phyloP scores from a whole-genome alignment of 2,329 filamentous ascomycete genomes.

The Xylaria sp. region DNA sequence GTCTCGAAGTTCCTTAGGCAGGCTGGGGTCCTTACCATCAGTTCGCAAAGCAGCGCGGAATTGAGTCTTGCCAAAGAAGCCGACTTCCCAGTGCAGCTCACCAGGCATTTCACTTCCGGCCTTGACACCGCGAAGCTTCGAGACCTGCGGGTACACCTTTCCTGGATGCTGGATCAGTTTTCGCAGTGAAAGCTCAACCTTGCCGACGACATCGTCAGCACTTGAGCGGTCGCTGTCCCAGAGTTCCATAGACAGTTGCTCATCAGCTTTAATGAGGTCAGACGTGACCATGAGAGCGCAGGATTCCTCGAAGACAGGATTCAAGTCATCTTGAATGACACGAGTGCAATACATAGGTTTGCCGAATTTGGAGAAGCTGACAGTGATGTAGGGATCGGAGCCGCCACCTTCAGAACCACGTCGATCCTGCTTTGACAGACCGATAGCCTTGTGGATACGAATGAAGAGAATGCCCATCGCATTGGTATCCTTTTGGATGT shows the following conservation, averaged over 20 bases:
- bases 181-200: slow-evolving; percentile 92
- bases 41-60: slow-evolving; percentile 87
- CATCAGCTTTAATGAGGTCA: slow-evolving; percentile 91
- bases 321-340: slow-evolving; percentile 93
- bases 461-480: slow-evolving; percentile 93
- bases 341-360: slow-evolving; percentile 98
- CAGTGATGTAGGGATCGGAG: slow-evolving; percentile 94
- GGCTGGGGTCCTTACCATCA: slow-evolving; percentile 82
- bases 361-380: slow-evolving; percentile 94
- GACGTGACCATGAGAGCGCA: slow-evolving; percentile 86
- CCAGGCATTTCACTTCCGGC: slow-evolving; percentile 90
- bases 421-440: slow-evolving; percentile 89
- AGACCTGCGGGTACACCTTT: slow-evolving; percentile 90
- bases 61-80: slow-evolving; percentile 91
- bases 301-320: slow-evolving; percentile 91
- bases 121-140: slow-evolving; percentile 83
- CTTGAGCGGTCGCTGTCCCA: slow-evolving; percentile 96
- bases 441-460: slow-evolving; percentile 86
- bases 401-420: slow-evolving; percentile 86
- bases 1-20: slow-evolving; percentile 79
- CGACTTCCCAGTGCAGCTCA: slow-evolving; percentile 94
- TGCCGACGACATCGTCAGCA: slow-evolving; percentile 94
- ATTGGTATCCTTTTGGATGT: slow-evolving; percentile 88
- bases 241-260: slow-evolving; percentile 91
- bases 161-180: slow-evolving; percentile 95